Percentiles rank a stretch among this genome's conserved stretches.
Conservation (phyloP, 805 yeast genomes). For the Metschnikowia similis region DNA sequence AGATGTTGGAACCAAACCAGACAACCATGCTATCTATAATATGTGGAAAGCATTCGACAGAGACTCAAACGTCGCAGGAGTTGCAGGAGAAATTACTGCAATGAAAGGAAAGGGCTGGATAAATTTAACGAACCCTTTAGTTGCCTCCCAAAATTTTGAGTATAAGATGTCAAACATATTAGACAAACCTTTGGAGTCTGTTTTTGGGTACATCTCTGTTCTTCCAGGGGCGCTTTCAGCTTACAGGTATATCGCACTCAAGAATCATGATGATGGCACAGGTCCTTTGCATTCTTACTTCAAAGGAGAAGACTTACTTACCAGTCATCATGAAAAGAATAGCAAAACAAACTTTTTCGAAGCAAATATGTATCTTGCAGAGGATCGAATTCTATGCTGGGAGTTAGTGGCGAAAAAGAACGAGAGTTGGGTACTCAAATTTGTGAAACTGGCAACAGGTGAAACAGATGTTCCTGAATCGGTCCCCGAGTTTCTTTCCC, state of each 20-base stretch:
- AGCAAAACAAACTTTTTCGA: conserved; percentile 76
- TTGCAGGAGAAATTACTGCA: conserved; percentile 95
- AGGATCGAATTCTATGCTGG: conserved; percentile 29
- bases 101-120: conserved; percentile 88
- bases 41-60: conserved; percentile 96
- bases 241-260: conserved; percentile 82
- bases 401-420: conserved; percentile 25
- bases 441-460: conserved; percentile 28
- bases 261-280: conserved; percentile 82
- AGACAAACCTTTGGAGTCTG: conserved; percentile 90
- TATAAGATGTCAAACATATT: conserved; percentile 95
- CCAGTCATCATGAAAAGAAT: conserved; percentile 25
- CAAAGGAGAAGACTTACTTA: conserved; percentile 67
- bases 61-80: conserved; percentile 97
- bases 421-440: conserved; percentile 27
- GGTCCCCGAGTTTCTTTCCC: conserved; percentile 25
- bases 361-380: conserved; percentile 54
- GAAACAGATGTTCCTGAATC: conserved; percentile 29
- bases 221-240: conserved; percentile 96
- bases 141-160: conserved; percentile 94
- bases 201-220: conserved; percentile 89
- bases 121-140: conserved; percentile 82
- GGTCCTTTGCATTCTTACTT: conserved; percentile 90
- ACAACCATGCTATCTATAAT: conserved; percentile 80
- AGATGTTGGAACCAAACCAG: conserved; percentile 98